Percentiles rank a stretch among this genome's conserved stretches.
Evolutionary conservation across 345 rosid genomes (phyloP).

Genomic region (Pelargonium nanum): DNA sequence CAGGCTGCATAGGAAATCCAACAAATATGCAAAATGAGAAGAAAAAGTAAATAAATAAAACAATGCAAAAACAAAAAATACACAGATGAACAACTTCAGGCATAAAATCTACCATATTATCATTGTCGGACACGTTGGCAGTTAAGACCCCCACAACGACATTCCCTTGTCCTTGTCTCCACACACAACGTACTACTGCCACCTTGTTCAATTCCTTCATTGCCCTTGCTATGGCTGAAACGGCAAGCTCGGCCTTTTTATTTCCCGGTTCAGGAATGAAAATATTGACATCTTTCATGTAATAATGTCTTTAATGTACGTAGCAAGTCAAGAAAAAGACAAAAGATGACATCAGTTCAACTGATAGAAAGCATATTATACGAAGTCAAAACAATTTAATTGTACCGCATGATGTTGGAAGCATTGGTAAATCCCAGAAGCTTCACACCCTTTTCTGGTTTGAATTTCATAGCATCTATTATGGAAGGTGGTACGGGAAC

Average conservation of each 20-base stretch:
- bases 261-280: slow-evolving; percentile 81
- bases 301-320: slow-evolving; percentile 54
- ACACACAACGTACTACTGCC: slow-evolving; percentile 85
- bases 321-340: slow-evolving; percentile 5
- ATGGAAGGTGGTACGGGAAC: slow-evolving; percentile 72
- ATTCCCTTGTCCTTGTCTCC: slow-evolving; percentile 77
- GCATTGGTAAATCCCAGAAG: slow-evolving; percentile 79
- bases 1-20: slow-evolving; percentile 47
- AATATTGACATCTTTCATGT: slow-evolving; percentile 85
- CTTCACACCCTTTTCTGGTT: slow-evolving; percentile 85
- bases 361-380: slow-evolving; percentile 2
- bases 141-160: slow-evolving; percentile 75
- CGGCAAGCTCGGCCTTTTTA: slow-evolving; percentile 42
- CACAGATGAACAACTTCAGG: slow-evolving; percentile 3
- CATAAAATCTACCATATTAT: slow-evolving; percentile 41
- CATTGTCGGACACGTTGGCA: slow-evolving; percentile 61
- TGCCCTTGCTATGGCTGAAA: slow-evolving; percentile 83
- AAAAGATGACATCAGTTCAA: slow-evolving; percentile 9
- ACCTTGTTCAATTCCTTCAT: slow-evolving; percentile 70
- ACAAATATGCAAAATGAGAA: slow-evolving; percentile 7
- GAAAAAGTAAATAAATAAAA: slow-evolving; percentile 9
- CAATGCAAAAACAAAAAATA: background rate
- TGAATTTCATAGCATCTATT: slow-evolving; percentile 68
- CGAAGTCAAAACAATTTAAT: slow-evolving; percentile 10
- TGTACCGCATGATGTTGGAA: slow-evolving; percentile 59